Conservation (phyloP, 768 basidiomycete genomes). For the Ramaria rubella region DNA sequence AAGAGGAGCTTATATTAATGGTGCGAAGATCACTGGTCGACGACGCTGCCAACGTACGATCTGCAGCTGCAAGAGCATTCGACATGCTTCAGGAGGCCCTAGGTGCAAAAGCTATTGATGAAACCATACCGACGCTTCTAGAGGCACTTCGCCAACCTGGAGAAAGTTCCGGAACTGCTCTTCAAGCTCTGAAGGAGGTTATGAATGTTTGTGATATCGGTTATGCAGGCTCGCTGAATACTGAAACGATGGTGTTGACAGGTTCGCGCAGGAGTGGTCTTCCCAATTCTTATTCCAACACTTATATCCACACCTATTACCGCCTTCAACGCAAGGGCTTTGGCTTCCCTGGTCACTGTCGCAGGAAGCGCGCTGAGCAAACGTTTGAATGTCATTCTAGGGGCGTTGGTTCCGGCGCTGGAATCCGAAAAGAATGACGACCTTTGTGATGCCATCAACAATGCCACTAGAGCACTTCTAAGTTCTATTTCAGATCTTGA, state of each 20-base stretch:
- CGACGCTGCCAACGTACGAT: constrained; percentile 74
- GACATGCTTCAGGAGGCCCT: constrained; percentile 90
- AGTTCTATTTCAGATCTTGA: constrained; percentile 78
- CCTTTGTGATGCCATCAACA: constrained; percentile 58
- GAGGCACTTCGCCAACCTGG: constrained; percentile 93
- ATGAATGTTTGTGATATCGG: constrained; percentile 62
- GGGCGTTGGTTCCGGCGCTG: constrained; percentile 67
- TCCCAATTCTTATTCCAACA: constrained; percentile 95
- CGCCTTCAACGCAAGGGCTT: constrained; percentile 88
- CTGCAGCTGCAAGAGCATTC: constrained; percentile 84
- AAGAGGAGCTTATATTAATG: constrained; percentile 81
- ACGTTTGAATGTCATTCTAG: constrained; percentile 72
- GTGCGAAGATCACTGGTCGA: constrained; percentile 85
- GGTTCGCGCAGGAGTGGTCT: constrained; percentile 91
- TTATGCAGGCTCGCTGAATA: background rate
- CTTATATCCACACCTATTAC: constrained; percentile 87
- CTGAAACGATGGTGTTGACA: constrained; percentile 25
- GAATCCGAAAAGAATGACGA: constrained; percentile 65
- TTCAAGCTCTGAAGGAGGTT: constrained; percentile 89
- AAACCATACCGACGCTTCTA: constrained; percentile 91
- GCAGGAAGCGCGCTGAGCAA: constrained; percentile 87
- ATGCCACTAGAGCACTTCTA: constrained; percentile 69
- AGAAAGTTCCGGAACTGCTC: constrained; percentile 88
- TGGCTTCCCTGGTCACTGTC: constrained; percentile 87
- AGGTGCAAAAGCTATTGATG: constrained; percentile 87